Evolutionary conservation across 129 eudicot species (phyloP).

Genomic region (Centrapalus pauciflorus): DNA sequence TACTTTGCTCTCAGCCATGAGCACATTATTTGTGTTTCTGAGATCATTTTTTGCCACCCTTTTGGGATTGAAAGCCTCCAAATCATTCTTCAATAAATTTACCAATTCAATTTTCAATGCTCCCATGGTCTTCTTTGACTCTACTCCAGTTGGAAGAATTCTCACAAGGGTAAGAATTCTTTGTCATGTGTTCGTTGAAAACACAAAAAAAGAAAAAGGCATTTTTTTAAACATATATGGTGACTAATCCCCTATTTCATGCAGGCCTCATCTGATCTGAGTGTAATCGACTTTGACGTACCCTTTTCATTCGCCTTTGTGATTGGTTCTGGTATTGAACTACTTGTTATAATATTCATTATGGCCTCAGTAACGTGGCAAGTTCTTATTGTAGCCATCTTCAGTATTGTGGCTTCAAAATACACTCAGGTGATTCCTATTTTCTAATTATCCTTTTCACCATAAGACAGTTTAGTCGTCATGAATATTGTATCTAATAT

Average conservation of each 20-base stretch:
- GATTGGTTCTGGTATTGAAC: conserved; percentile 34
- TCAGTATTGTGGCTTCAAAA: conserved; percentile 43
- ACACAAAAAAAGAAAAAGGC: not conserved
- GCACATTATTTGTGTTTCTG: conserved; percentile 44
- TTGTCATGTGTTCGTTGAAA: not conserved
- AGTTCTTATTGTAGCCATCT: conserved; percentile 62
- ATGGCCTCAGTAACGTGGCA: conserved; percentile 91
- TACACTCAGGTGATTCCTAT: conserved; percentile 48
- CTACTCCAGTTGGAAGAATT: conserved; percentile 72
- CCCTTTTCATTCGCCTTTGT: conserved; percentile 34
- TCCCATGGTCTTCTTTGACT: conserved; percentile 77
- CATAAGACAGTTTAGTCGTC: not conserved
- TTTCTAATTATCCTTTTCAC: conserved; percentile 3
- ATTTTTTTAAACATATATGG: not conserved
- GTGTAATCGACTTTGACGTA: conserved; percentile 58
- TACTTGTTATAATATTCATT: conserved; percentile 36
- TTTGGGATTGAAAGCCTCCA: conserved; percentile 63
- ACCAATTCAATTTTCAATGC: conserved; percentile 44
- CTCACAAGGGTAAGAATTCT: conserved; percentile 51
- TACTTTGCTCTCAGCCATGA: conserved; percentile 31
- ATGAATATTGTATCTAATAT: not conserved
- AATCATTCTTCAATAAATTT: conserved; percentile 45
- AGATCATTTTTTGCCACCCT: conserved; percentile 44
- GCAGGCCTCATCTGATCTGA: conserved; percentile 70
- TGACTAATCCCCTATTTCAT: not conserved